Evolutionary conservation across 805 yeast genomes (phyloP), one percentile per base, ranked within the genome.

Genomic region (Yamadazyma sp.): DNA sequence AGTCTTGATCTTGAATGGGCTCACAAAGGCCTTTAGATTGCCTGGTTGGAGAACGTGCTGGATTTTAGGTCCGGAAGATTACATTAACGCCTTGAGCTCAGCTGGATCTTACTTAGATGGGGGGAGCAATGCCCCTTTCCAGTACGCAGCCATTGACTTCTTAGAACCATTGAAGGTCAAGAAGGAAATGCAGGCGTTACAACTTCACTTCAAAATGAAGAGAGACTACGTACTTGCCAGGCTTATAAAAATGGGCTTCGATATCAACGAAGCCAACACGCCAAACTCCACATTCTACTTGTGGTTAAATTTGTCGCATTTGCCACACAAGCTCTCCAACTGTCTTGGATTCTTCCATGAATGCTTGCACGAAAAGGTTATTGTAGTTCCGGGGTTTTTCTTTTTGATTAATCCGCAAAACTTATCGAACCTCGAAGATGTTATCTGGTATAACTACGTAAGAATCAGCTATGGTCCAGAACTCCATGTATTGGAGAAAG

Each of bases 31-130:
- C 2, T 77, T 77, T 60, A 63, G 83, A 42, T 64, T 77, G 32
- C 83, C 83, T 2, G 83, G 83, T 1, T 77, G 82, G 82, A 64
- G 83, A 57, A 71, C 73, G 8, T 77, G 82, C 47, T 77, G 83
- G 83, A 66, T 77, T 37, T 60, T 77, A 42, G 83, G 82, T 1
- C 83, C 83, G 12, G 80, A 75, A 48, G 77, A 73, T 35, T 77
- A 77, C 50, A 73, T 77, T 45, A 62, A 60, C 36, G 75, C 80
- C 3, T 63, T 77, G 42, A 64, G 76, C 35, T 72, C 79, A 17
- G 80, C 82, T 4, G 83, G 82, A 2, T 77, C 82, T 1, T 77
- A 62, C 42, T 57, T 77, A 41, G 83, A 77, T 44, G 83, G 83
- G 32, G 83, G 83, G 20, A 64, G 78, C 14, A 77, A 77, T 49